A percentile compares a stretch with the other conserved stretches of the same genome.
phyloP scores from a whole-genome alignment of 2,329 filamentous ascomycete species.

The Alternaria arbusti region DNA sequence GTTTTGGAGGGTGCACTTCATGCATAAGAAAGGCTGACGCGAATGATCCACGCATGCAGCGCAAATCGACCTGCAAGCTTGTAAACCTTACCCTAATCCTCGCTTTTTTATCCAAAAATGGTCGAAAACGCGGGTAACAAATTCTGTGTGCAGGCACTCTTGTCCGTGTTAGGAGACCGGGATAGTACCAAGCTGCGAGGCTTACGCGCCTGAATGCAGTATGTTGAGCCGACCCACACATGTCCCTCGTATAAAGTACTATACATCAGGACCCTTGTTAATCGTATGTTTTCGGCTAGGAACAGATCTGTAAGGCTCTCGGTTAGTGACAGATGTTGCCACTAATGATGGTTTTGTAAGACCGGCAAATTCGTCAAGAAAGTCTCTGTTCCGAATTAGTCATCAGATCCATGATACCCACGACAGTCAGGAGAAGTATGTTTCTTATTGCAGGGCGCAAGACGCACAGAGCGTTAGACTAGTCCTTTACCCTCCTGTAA shows the following conservation, averaged over 20 bases:
- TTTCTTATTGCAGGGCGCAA: not conserved
- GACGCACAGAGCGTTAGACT: not conserved
- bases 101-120: not conserved
- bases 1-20: not conserved
- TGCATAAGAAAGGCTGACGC: not conserved
- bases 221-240: not conserved
- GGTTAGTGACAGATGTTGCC: not conserved
- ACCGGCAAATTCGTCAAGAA: not conserved
- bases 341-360: not conserved
- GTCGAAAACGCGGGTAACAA: not conserved
- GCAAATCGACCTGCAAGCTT: not conserved
- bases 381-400: not conserved
- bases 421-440: not conserved
- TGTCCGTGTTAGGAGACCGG: not conserved
- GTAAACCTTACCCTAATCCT: not conserved
- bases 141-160: not conserved
- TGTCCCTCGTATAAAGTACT: not conserved
- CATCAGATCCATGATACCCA: not conserved
- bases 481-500: conserved; percentile 32
- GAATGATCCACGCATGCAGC: not conserved
- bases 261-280: not conserved
- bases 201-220: not conserved
- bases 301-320: not conserved
- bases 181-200: not conserved
- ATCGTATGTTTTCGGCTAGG: not conserved